A percentile compares a stretch with the other conserved stretches of the same genome.
These are phyloP conservation scores for Skeletonema costatum DNA, from an alignment of 108 stramenopile species.

Conservation along the genomic window DNA sequence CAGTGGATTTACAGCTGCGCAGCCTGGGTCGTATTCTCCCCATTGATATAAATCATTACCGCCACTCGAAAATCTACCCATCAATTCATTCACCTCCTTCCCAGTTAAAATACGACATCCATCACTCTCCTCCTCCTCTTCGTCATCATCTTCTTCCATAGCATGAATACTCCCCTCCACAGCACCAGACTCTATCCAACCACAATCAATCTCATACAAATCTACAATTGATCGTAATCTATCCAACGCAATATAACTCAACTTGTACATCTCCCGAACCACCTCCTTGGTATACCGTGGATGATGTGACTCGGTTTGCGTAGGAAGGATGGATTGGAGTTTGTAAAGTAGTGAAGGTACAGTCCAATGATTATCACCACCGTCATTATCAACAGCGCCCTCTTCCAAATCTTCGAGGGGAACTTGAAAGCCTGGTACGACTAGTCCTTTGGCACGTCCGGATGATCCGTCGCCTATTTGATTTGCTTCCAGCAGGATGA, in stretches of 20 bases:
- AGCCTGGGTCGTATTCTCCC: conserved; percentile 37
- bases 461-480: conserved; percentile 30
- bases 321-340: not conserved
- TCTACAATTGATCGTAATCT: conserved; percentile 24
- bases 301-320: not conserved
- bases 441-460: conserved; percentile 39
- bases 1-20: conserved; percentile 33
- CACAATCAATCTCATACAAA: conserved; percentile 41
- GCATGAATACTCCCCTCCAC: conserved; percentile 35
- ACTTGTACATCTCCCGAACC: conserved; percentile 18
- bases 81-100: conserved; percentile 23
- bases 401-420: conserved; percentile 26
- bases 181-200: conserved; percentile 32
- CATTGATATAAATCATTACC: conserved; percentile 24
- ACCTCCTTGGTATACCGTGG: conserved; percentile 18
- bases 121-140: conserved; percentile 14
- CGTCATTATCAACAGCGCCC: conserved; percentile 16
- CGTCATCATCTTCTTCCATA: conserved; percentile 1
- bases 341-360: not conserved
- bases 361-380: not conserved
- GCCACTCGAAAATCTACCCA: conserved; percentile 15
- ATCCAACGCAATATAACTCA: conserved; percentile 27
- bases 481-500: conserved; percentile 27
- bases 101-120: conserved; percentile 10
- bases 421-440: conserved; percentile 36